These are phyloP conservation scores for Neodidymelliopsis sp. DNA, from an alignment of 2,329 filamentous ascomycete genomes.

Conservation along the genomic window DNA sequence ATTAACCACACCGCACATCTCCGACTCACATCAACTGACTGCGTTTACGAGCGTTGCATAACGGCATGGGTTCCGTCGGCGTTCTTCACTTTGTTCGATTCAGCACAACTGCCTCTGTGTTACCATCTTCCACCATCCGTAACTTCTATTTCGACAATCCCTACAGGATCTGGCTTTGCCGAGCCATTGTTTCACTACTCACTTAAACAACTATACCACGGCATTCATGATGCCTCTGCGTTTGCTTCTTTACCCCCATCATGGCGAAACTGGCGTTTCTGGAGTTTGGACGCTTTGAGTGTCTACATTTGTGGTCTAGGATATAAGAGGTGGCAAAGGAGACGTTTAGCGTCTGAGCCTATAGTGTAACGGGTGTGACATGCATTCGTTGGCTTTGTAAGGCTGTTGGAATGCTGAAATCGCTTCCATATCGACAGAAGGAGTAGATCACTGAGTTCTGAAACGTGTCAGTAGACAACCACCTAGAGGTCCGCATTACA, in stretches of 20 bases:
- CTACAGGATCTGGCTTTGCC: slow-evolving; percentile 27
- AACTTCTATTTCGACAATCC: slow-evolving; percentile 21
- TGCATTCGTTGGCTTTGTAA: slow-evolving; percentile 14
- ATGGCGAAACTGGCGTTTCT: slow-evolving; percentile 17
- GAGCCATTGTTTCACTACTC: slow-evolving; percentile 20
- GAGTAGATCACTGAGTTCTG: slow-evolving; percentile 13
- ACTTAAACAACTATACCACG: slow-evolving; percentile 18
- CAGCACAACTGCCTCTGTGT: slow-evolving; percentile 34
- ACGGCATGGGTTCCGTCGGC: slow-evolving; percentile 39
- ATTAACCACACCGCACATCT: slow-evolving; percentile 24
- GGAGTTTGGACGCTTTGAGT: slow-evolving; percentile 9
- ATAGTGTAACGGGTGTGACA: slow-evolving; percentile 9
- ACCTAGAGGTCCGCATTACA: slow-evolving; percentile 19
- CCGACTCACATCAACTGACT: slow-evolving; percentile 25
- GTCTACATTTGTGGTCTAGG: not conserved
- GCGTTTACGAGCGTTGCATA: slow-evolving; percentile 50
- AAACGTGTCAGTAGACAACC: slow-evolving; percentile 16
- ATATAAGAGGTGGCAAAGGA: not conserved
- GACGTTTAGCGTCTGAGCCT: slow-evolving; percentile 10
- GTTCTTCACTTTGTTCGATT: slow-evolving; percentile 40
- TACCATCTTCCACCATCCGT: slow-evolving; percentile 20
- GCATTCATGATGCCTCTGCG: slow-evolving; percentile 13
- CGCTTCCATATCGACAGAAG: slow-evolving; percentile 18
- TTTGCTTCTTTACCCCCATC: slow-evolving; percentile 19
- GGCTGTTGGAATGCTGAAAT: slow-evolving; percentile 20